A percentile compares a stretch with the other conserved stretches of the same genome.
phyloP scores from a whole-genome alignment of 106 monocot genomes.

The Dioscorea alata region DNA sequence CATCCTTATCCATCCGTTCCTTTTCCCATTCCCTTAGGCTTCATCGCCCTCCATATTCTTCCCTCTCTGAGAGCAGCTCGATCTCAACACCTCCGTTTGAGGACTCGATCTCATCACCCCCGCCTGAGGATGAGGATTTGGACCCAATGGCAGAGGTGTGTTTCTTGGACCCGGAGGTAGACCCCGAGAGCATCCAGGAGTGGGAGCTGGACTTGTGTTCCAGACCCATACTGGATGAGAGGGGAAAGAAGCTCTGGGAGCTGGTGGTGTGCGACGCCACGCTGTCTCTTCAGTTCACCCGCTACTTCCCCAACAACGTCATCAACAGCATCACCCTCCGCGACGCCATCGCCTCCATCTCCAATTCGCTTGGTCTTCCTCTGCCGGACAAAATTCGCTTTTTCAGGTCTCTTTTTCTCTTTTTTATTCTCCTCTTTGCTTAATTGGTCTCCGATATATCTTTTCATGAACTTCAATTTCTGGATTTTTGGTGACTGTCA shows the following conservation, averaged over 20 bases:
- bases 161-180: constrained; percentile 58
- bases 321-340: constrained; percentile 93
- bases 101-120: background rate
- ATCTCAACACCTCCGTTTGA: constrained; percentile 11
- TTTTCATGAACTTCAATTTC: background rate
- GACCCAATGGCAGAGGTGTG: constrained; percentile 66
- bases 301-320: constrained; percentile 87
- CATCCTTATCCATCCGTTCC: background rate
- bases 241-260: constrained; percentile 96
- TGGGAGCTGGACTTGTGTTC: constrained; percentile 99
- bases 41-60: constrained; percentile 3
- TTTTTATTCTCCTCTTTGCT: background rate
- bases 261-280: constrained; percentile 79
- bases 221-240: constrained; percentile 71
- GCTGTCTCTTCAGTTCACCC: constrained; percentile 88
- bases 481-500: constrained; percentile 10
- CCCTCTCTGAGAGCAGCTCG: constrained; percentile 12
- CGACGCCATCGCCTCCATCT: constrained; percentile 67
- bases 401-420: constrained; percentile 41
- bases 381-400: constrained; percentile 85
- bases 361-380: constrained; percentile 39
- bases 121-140: constrained; percentile 26
- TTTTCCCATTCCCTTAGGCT: background rate
- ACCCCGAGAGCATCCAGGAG: constrained; percentile 38
- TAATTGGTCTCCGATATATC: background rate